phyloP scores from a whole-genome alignment of 805 yeast species.

The Candida incommunis region DNA sequence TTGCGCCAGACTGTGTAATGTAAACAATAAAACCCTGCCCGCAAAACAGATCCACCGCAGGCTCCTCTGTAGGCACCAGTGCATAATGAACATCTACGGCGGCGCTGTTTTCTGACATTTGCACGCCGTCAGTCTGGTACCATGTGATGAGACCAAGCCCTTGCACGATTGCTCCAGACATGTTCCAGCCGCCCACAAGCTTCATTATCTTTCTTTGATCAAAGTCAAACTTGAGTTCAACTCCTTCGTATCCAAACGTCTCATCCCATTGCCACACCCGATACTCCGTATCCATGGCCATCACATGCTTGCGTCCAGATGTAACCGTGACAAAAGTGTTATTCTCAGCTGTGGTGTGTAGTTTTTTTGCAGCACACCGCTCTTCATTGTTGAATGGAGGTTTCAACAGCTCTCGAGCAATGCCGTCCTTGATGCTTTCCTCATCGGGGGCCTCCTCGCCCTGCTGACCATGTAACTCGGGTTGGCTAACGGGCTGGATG shows the following conservation, averaged over 20 bases:
- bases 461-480: neutral
- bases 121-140: neutral
- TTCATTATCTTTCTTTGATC: neutral
- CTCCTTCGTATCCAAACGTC: neutral
- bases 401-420: neutral
- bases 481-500: neutral
- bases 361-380: neutral
- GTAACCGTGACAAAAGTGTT: neutral
- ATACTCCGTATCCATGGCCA: neutral
- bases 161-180: neutral
- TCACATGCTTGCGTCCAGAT: neutral
- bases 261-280: constrained; percentile 1
- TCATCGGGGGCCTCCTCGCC: neutral
- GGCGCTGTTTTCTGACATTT: neutral
- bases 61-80: neutral
- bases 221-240: neutral
- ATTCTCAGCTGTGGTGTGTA: neutral
- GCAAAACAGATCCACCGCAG: neutral
- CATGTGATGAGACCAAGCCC: neutral
- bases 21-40: neutral
- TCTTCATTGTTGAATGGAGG: neutral
- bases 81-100: neutral
- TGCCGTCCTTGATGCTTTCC: neutral
- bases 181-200: neutral
- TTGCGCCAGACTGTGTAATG: neutral